phyloP scores from a whole-genome alignment of 2,329 filamentous ascomycete species.

The Claviceps africana region DNA sequence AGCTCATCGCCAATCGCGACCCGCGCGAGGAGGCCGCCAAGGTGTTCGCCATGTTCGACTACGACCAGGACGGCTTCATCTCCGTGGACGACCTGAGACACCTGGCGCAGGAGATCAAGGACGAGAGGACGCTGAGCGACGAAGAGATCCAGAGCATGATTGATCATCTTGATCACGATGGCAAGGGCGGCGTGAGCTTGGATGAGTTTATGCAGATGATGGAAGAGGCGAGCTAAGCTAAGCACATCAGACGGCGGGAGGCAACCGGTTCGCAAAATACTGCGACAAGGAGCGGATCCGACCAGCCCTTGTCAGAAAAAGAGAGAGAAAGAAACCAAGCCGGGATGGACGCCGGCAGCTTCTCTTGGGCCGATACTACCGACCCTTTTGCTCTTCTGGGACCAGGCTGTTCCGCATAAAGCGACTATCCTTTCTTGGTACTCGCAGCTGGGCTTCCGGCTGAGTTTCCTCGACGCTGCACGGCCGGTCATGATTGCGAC shows the following conservation, averaged over 20 bases:
- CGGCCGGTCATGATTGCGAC: neutral
- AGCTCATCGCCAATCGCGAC: slow-evolving; percentile 68
- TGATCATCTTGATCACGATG: slow-evolving; percentile 92
- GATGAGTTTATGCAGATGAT: slow-evolving; percentile 57
- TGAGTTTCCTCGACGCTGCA: neutral
- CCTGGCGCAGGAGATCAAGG: slow-evolving; percentile 81
- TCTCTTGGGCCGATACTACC: neutral
- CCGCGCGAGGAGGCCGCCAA: slow-evolving; percentile 82
- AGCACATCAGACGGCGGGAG: neutral
- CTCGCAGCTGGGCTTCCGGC: neutral
- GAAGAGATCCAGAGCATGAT: slow-evolving; percentile 93
- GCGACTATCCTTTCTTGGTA: neutral
- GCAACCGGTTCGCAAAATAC: neutral
- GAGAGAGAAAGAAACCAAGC: neutral
- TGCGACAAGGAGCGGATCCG: neutral
- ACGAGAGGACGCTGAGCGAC: slow-evolving; percentile 66
- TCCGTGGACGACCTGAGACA: slow-evolving; percentile 75
- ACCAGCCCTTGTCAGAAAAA: neutral
- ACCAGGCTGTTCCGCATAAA: neutral
- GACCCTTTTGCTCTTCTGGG: neutral
- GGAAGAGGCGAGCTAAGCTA: slow-evolving; percentile 26
- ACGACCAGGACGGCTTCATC: slow-evolving; percentile 81
- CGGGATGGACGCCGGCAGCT: neutral
- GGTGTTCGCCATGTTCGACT: slow-evolving; percentile 88
- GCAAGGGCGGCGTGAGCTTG: slow-evolving; percentile 63